Conservation (phyloP, 768 basidiomycete species). For the Lactarius vividus region DNA sequence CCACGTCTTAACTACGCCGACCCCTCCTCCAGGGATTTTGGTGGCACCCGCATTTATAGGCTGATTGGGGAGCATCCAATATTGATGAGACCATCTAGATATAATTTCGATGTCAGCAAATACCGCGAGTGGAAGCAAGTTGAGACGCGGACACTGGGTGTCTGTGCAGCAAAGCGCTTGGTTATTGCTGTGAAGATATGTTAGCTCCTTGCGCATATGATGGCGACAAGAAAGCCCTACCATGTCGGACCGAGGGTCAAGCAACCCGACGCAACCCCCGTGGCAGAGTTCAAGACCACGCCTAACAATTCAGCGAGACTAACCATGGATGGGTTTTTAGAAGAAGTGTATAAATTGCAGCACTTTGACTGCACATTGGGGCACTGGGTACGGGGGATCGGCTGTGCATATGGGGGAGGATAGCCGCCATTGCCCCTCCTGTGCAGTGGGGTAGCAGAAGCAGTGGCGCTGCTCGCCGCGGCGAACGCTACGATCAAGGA, state of each 20-base stretch:
- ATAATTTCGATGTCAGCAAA: not conserved
- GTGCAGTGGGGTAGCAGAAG: slow-evolving; percentile 6
- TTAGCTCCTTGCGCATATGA: not conserved
- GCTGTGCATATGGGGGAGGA: not conserved
- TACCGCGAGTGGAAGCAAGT: not conserved
- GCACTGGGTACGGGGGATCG: slow-evolving; percentile 6
- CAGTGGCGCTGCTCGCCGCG: not conserved
- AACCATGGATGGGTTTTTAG: fast-evolving
- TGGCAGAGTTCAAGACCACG: not conserved
- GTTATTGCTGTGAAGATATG: not conserved
- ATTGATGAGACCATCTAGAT: not conserved
- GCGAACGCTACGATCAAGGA: slow-evolving; percentile 4
- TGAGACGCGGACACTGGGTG: slow-evolving; percentile 4
- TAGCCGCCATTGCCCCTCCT: not conserved
- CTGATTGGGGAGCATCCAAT: not conserved
- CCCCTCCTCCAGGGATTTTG: not conserved
- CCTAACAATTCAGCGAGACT: fast-evolving
- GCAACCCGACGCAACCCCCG: not conserved
- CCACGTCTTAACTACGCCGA: not conserved
- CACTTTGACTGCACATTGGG: not conserved
- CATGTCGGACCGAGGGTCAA: fast-evolving
- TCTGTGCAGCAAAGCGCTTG: not conserved
- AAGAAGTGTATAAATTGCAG: not conserved
- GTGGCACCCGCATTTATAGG: not conserved
- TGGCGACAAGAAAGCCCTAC: slow-evolving; percentile 1